Evolutionary conservation across 306 rosid genomes (phyloP).

Genomic region (Cicer judaicum): DNA sequence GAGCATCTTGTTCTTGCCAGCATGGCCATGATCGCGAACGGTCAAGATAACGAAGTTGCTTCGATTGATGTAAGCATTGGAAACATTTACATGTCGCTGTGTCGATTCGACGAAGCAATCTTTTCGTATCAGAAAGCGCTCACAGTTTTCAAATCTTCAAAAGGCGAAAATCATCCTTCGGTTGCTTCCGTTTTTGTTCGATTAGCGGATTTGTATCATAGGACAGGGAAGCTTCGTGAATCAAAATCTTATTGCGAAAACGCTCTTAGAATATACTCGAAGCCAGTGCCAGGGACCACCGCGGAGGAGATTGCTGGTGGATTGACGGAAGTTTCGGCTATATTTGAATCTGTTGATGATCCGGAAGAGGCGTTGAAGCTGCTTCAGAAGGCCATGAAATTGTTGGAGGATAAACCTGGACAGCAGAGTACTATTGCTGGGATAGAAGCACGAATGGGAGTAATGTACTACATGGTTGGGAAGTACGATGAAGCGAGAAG

Average conservation of each 20-base stretch:
- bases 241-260: constrained; percentile 96
- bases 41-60: constrained; percentile 91
- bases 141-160: constrained; percentile 86
- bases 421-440: constrained; percentile 98
- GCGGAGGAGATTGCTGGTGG: constrained; percentile 92
- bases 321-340: constrained; percentile 90
- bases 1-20: constrained; percentile 99
- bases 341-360: constrained; percentile 93
- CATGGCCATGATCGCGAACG: constrained; percentile 98
- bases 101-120: constrained; percentile 95
- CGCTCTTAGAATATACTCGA: constrained; percentile 85
- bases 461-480: constrained; percentile 90
- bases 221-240: constrained; percentile 94
- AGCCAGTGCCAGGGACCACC: constrained; percentile 95
- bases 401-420: constrained; percentile 97
- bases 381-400: constrained; percentile 78
- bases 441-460: constrained; percentile 97
- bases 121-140: constrained; percentile 99
- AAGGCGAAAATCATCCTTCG: constrained; percentile 91
- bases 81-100: constrained; percentile 88
- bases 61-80: constrained; percentile 96
- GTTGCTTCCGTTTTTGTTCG: constrained; percentile 94
- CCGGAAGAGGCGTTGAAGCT: constrained; percentile 95
- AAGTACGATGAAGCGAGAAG: constrained; percentile 83
- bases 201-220: constrained; percentile 93